Evolutionary conservation across 371 early-diverging fungal genomes (phyloP).

Genomic region (Lichtheimia ramosa): DNA sequence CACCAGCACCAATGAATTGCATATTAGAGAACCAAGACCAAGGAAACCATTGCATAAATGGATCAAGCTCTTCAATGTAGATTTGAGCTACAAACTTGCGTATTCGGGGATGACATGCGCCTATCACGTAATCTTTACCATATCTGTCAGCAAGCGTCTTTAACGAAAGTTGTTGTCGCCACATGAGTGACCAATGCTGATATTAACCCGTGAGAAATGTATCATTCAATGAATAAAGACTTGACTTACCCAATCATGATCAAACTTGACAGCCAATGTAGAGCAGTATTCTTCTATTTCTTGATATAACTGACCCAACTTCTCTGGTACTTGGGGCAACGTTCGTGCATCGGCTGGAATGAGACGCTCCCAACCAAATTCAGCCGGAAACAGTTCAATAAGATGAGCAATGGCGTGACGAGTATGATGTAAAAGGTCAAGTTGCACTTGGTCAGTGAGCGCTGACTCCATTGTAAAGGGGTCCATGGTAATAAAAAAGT

Average conservation of each 20-base stretch:
- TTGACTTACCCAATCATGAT: constrained; percentile 40
- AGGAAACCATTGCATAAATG: constrained; percentile 49
- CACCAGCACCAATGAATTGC: constrained; percentile 51
- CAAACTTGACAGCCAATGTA: constrained; percentile 31
- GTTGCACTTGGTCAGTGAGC: constrained; percentile 28
- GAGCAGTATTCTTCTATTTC: constrained; percentile 32
- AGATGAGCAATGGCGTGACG: constrained; percentile 28
- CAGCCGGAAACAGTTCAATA: constrained; percentile 29
- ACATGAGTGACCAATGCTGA: constrained; percentile 40
- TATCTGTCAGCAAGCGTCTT: constrained; percentile 25
- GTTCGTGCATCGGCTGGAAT: constrained; percentile 20
- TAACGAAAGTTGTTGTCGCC: constrained; percentile 42
- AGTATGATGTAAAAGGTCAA: constrained; percentile 29
- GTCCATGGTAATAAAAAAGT: too few species aligned
- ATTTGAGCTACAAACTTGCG: constrained; percentile 37
- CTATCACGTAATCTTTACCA: constrained; percentile 31
- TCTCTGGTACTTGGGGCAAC: constrained; percentile 20
- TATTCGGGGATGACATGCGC: constrained; percentile 25
- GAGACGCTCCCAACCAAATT: constrained; percentile 36
- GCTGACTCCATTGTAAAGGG: constrained; percentile 5
- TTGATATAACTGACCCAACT: constrained; percentile 28
- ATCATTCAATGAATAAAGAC: not conserved
- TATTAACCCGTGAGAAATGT: not conserved
- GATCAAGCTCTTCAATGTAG: constrained; percentile 28
- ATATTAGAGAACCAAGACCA: constrained; percentile 47